Conservation (phyloP, 306 rosid genomes). For the Prunus davidiana region DNA sequence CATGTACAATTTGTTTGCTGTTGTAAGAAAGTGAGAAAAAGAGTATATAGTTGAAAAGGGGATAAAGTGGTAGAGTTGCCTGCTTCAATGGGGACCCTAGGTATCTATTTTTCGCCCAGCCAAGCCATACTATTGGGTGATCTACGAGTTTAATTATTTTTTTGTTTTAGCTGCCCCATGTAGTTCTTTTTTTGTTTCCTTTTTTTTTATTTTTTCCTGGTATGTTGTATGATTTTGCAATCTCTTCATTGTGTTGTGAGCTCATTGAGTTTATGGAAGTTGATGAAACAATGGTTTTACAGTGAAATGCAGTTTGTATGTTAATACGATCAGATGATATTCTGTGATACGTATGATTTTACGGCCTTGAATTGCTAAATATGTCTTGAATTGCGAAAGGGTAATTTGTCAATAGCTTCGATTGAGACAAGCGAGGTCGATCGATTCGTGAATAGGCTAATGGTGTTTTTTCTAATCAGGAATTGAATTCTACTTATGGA, state of each 20-base stretch:
- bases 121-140: conserved; percentile 24
- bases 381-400: not conserved
- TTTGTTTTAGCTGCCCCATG: conserved; percentile 16
- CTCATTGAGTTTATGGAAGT: not conserved
- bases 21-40: conserved; percentile 32
- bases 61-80: conserved; percentile 20
- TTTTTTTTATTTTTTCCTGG: not conserved
- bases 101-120: conserved; percentile 25
- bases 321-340: not conserved
- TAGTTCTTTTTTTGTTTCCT: not conserved
- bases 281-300: conserved; percentile 7
- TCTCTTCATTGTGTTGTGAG: conserved; percentile 15
- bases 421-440: not conserved
- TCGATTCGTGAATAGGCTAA: too few relatives aligned
- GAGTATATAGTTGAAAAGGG: conserved; percentile 27
- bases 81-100: conserved; percentile 10
- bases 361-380: not conserved
- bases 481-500: too few relatives aligned
- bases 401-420: not conserved
- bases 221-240: conserved; percentile 35
- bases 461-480: too few relatives aligned
- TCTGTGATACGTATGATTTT: not conserved
- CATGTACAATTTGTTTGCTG: conserved; percentile 45
- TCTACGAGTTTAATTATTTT: conserved; percentile 19
- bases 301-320: conserved; percentile 25